Conservation (phyloP, 441 rosid species). For the Daphne laureola region DNA sequence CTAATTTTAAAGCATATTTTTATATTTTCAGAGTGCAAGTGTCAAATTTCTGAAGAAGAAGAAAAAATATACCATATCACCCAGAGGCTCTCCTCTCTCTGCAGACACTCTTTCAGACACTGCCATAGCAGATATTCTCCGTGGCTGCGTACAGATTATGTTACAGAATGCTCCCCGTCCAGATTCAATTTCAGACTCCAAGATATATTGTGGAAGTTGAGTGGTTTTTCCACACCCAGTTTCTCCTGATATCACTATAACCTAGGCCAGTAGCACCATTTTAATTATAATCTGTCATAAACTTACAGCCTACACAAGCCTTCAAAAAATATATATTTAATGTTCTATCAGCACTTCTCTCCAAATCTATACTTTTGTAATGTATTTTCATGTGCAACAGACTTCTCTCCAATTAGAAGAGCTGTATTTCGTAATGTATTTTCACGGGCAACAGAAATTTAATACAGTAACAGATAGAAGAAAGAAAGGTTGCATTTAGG, state of each 20-base stretch:
- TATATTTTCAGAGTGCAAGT: constrained; percentile 6
- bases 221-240: constrained; percentile 99
- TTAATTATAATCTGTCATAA: no score
- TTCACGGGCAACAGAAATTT: no score
- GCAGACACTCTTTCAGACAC: constrained; percentile 96
- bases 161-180: constrained; percentile 97
- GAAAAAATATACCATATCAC: constrained; percentile 72
- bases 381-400: no score
- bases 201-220: constrained; percentile 90
- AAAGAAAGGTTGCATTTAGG: no score
- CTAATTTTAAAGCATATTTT: neutral
- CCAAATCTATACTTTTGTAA: no score
- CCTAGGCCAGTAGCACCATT: constrained; percentile 34
- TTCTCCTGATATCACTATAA: constrained; percentile 93
- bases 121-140: constrained; percentile 97
- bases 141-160: constrained; percentile 96
- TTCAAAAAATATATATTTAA: no score
- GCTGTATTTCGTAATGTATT: no score
- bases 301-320: no score
- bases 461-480: no score
- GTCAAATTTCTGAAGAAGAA: constrained; percentile 14
- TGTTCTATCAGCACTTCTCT: neutral
- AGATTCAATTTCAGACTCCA: constrained; percentile 97
- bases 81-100: constrained; percentile 97
- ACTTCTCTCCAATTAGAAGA: neutral